Percentiles rank a stretch among this genome's conserved stretches.
These are phyloP conservation scores for Argentina anserina DNA, from an alignment of 306 rosid species.

Conservation along the genomic window DNA sequence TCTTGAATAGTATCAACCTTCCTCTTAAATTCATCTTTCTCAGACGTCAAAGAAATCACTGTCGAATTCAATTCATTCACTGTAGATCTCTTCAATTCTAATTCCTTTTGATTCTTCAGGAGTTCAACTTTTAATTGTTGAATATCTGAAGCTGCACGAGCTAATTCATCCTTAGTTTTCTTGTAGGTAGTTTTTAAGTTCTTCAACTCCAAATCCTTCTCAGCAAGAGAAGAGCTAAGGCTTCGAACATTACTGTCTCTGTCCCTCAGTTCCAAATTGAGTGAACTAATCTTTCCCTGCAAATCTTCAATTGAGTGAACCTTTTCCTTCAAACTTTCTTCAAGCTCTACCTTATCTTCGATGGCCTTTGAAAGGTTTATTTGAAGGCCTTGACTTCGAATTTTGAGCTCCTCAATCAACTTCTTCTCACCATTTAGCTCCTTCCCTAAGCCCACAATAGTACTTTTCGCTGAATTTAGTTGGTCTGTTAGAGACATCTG, in stretches of 20 bases:
- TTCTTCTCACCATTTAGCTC: constrained; percentile 62
- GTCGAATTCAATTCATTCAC: constrained; percentile 52
- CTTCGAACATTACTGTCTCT: constrained; percentile 46
- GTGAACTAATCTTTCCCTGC: constrained; percentile 46
- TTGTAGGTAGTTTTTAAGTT: constrained; percentile 44
- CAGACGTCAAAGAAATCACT: constrained; percentile 42
- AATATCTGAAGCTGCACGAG: constrained; percentile 43
- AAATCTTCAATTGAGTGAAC: constrained; percentile 26
- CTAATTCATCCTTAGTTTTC: constrained; percentile 50
- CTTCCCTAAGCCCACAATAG: constrained; percentile 45
- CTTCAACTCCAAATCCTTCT: constrained; percentile 60
- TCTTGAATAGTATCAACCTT: constrained; percentile 39
- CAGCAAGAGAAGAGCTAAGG: constrained; percentile 60
- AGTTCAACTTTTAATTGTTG: constrained; percentile 56
- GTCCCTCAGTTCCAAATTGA: constrained; percentile 50
- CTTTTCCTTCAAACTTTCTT: constrained; percentile 38
- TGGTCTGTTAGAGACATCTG: constrained; percentile 46
- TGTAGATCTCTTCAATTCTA: constrained; percentile 45
- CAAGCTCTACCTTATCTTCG: constrained; percentile 49
- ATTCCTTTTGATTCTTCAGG: constrained; percentile 44
- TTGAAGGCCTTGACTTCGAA: constrained; percentile 45
- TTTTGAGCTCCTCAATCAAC: constrained; percentile 50
- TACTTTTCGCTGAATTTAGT: constrained; percentile 51
- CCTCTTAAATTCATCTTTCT: constrained; percentile 42
- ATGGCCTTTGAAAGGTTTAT: constrained; percentile 29